Percentiles rank a stretch among this genome's conserved stretches.
These are phyloP conservation scores for Phytophthora sojae DNA, from an alignment of 352 stramenopile genomes.

Conservation along the genomic window DNA sequence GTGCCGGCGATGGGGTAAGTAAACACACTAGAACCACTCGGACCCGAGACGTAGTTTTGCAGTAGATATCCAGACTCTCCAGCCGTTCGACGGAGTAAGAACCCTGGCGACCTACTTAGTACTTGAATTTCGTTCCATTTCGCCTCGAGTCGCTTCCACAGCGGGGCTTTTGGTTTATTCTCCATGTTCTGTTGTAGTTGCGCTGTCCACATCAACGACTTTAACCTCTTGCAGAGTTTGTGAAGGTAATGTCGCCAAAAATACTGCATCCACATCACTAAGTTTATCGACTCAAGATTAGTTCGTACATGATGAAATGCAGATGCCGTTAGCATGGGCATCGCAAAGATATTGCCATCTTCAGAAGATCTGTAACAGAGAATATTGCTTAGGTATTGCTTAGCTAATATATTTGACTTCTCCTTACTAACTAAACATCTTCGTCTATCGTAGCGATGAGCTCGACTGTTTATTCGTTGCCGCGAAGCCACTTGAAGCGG, in stretches of 20 bases:
- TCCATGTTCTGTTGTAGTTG: background rate
- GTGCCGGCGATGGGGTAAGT: background rate
- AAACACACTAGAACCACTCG: background rate
- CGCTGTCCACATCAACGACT: background rate
- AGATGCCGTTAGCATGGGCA: too few species aligned
- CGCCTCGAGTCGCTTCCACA: background rate
- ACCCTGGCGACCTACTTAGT: background rate
- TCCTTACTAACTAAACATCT: too few species aligned
- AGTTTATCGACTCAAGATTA: background rate
- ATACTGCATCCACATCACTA: background rate
- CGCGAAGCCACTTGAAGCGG: constrained; percentile 30
- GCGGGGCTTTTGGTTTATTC: background rate
- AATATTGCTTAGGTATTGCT: too few species aligned
- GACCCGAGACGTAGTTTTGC: background rate
- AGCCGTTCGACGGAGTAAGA: constrained; percentile 2
- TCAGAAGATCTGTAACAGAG: too few species aligned
- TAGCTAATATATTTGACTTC: too few species aligned
- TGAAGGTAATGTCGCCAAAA: background rate
- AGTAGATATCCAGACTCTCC: background rate
- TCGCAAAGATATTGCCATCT: too few species aligned
- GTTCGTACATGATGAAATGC: background rate
- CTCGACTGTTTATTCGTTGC: background rate
- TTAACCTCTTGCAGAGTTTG: background rate
- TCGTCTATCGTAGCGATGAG: too few species aligned
- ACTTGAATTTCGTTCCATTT: constrained; percentile 2